Evolutionary conservation across 2,329 filamentous ascomycete species (phyloP).

Genomic region (Aureobasidium lini): DNA sequence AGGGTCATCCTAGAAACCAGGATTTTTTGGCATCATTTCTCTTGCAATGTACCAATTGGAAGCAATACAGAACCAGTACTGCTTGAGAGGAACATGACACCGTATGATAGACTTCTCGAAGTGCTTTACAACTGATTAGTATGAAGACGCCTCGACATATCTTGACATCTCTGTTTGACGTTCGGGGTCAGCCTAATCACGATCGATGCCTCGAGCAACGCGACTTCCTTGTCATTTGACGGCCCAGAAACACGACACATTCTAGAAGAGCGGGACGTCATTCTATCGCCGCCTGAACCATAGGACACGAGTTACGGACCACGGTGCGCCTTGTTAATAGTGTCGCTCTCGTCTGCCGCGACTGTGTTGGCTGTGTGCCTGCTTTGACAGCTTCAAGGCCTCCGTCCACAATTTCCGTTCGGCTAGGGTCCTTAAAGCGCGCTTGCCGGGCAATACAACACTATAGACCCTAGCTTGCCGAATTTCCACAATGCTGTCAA

Average conservation of each 20-base stretch:
- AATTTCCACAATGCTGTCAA: not conserved
- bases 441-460: not conserved
- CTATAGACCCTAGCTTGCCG: not conserved
- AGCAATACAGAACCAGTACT: not conserved
- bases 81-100: too few relatives aligned
- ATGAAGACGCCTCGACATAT: too few relatives aligned
- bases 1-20: not conserved
- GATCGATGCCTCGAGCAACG: not conserved
- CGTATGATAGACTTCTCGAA: too few relatives aligned
- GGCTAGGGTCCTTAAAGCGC: not conserved
- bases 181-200: not conserved
- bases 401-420: not conserved
- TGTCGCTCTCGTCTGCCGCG: not conserved
- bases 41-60: too few relatives aligned
- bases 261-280: conserved; percentile 3
- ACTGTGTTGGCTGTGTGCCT: not conserved
- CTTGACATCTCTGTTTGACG: too few relatives aligned
- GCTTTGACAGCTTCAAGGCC: not conserved
- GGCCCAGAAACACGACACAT: not conserved
- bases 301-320: not conserved
- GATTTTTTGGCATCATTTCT: not conserved
- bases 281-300: conserved; percentile 2
- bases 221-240: not conserved
- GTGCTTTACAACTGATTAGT: too few relatives aligned
- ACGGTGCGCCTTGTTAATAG: not conserved